Evolutionary conservation across 2,329 filamentous ascomycete species (phyloP).

Genomic region (Fusarium sacchari): DNA sequence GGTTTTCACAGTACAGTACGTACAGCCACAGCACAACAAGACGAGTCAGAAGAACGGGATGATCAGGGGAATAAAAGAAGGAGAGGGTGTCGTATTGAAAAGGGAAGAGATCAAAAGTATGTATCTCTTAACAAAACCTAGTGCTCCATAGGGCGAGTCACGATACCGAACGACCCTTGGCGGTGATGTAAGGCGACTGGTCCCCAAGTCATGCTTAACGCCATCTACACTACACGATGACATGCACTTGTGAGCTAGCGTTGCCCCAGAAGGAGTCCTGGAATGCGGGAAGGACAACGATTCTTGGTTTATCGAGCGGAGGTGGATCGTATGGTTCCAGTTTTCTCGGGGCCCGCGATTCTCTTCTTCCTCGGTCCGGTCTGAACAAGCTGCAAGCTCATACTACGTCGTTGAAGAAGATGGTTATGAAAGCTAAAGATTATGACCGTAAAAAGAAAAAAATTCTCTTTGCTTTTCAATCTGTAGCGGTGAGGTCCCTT

Average conservation of each 20-base stretch:
- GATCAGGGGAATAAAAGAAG: slow-evolving; percentile 26
- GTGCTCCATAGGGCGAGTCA: neutral
- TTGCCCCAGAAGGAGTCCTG: slow-evolving; percentile 22
- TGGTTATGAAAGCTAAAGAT: neutral
- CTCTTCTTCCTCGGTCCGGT: neutral
- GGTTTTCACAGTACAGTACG: neutral
- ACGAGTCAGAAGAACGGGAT: slow-evolving; percentile 30
- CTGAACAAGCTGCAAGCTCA: neutral
- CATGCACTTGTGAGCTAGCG: slow-evolving; percentile 20
- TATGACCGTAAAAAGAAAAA: neutral
- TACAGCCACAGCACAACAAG: neutral
- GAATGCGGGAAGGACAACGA: slow-evolving; percentile 38
- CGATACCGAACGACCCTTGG: slow-evolving; percentile 16
- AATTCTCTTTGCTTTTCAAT: neutral
- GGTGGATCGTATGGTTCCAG: slow-evolving; percentile 25
- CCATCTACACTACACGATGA: slow-evolving; percentile 28
- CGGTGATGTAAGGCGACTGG: slow-evolving; percentile 23
- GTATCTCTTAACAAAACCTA: slow-evolving; percentile 11
- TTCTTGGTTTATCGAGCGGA: slow-evolving; percentile 12
- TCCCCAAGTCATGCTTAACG: slow-evolving; percentile 18
- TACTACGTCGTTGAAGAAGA: neutral
- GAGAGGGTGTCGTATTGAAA: slow-evolving; percentile 9
- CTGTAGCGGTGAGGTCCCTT: slow-evolving; percentile 22
- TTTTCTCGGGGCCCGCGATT: slow-evolving; percentile 34
- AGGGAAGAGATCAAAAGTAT: neutral